phyloP scores from a whole-genome alignment of 768 basidiomycete genomes.

The Tricholoma hemisulphureum region DNA sequence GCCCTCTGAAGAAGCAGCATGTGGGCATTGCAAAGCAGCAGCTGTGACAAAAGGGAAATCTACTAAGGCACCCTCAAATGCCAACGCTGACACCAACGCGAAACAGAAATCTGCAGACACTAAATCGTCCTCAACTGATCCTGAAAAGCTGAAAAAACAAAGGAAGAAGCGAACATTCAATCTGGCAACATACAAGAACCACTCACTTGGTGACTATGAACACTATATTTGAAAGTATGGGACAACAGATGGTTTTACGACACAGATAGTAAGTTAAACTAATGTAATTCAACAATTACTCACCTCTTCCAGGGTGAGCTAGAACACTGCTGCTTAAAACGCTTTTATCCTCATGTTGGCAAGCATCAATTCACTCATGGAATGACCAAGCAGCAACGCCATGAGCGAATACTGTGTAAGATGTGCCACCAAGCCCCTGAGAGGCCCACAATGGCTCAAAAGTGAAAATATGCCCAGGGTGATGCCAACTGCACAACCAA shows the following conservation, averaged over 20 bases:
- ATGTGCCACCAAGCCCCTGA: background rate
- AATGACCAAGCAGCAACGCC: background rate
- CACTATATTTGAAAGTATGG: slow-evolving; percentile 21
- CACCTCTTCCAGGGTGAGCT: slow-evolving; percentile 38
- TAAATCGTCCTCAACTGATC: too few relatives aligned
- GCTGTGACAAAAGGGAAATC: too few relatives aligned
- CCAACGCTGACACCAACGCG: too few relatives aligned
- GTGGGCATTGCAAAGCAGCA: slow-evolving; percentile 1
- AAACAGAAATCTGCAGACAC: background rate
- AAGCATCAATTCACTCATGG: background rate
- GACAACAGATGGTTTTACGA: slow-evolving; percentile 34
- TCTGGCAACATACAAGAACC: slow-evolving; percentile 28
- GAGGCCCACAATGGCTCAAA: background rate
- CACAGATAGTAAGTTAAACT: slow-evolving; percentile 24
- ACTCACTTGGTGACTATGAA: slow-evolving; percentile 28
- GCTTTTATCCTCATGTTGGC: background rate
- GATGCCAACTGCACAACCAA: too few relatives aligned
- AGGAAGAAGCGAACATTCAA: slow-evolving; percentile 7
- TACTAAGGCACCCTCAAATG: too few relatives aligned
- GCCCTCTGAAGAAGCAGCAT: slow-evolving; percentile 11
- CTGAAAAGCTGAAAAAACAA: background rate
- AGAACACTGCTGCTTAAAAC: slow-evolving; percentile 28
- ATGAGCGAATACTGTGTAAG: background rate
- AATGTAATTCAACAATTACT: background rate
- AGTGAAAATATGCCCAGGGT: background rate